phyloP scores from a whole-genome alignment of 2,329 filamentous ascomycete genomes.

The Sporothrix mexicana region DNA sequence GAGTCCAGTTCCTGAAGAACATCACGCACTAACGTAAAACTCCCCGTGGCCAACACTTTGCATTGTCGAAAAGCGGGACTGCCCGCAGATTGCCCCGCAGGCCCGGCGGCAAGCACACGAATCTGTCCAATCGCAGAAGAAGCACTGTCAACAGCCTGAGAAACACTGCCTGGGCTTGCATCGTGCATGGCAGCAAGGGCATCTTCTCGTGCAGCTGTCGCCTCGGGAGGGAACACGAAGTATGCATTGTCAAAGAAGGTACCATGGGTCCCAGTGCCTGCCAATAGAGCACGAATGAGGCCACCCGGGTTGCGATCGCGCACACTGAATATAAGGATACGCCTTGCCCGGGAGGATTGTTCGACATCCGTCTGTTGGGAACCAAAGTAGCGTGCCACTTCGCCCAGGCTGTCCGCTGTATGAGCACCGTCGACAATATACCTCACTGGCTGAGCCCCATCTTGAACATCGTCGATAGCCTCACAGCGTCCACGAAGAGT shows the following conservation, averaged over 20 bases:
- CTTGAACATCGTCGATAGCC: slow-evolving; percentile 46
- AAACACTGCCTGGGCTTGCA: slow-evolving; percentile 29
- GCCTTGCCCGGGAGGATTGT: slow-evolving; percentile 37
- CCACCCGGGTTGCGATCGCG: slow-evolving; percentile 63
- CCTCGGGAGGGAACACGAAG: slow-evolving; percentile 36
- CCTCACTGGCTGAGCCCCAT: slow-evolving; percentile 64
- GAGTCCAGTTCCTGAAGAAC: slow-evolving; percentile 42
- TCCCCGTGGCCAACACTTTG: slow-evolving; percentile 56
- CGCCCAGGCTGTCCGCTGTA: slow-evolving; percentile 84
- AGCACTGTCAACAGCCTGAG: slow-evolving; percentile 57
- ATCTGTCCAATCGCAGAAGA: slow-evolving; percentile 60
- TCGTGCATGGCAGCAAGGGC: slow-evolving; percentile 17
- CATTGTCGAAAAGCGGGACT: slow-evolving; percentile 39
- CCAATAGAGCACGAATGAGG: slow-evolving; percentile 58
- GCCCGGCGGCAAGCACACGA: slow-evolving; percentile 44
- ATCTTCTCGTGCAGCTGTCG: neutral
- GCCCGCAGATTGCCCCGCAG: neutral
- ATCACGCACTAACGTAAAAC: slow-evolving; percentile 55
- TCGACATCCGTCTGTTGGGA: neutral
- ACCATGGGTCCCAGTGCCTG: slow-evolving; percentile 46
- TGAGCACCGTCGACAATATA: slow-evolving; percentile 97
- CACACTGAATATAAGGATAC: slow-evolving; percentile 87
- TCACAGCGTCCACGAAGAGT: slow-evolving; percentile 82
- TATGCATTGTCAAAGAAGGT: slow-evolving; percentile 39
- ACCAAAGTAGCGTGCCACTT: slow-evolving; percentile 81